Base-by-base conservation (phyloP, 108 stramenopile genomes). In the Pseudonitzschia multistriata region DNA sequence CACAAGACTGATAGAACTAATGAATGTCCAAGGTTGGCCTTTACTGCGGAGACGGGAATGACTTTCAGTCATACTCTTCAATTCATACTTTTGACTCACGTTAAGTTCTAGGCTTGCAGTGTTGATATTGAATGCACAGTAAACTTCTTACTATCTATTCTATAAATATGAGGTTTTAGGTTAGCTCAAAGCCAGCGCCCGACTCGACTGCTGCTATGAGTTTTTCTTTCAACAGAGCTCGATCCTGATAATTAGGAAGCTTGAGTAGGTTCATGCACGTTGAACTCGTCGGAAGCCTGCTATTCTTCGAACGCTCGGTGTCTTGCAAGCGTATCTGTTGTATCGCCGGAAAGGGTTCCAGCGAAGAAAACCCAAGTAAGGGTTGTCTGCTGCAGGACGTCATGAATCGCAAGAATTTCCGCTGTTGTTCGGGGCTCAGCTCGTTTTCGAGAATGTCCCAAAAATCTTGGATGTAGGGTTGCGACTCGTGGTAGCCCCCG, bases 241-340 rank as follows among this genome's bases (percentile, higher is more conserved):
- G 90, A 63, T 50, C 75, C 27, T 78, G 60, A 70, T 99, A 99
- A 61, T 95, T 91, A 11, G 99, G 99, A 3, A 99, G 83, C 76
- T 99, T 99, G 47, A 99, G 80, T 53, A 98, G 77, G 72, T 99
- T 98, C 93, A 98, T 97, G 68, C 99, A 99, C 11, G 99, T 98
- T 8, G 89, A 79, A 45, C 85, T 80, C 1, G 96, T 95, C 11
- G 98, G 97, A 0, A 98, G 83, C n/a, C 87, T 76, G 27, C 79
- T 76, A 30, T 84, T 83, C 66, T 85, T 83, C n/a, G 81, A 83
- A 24, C 63, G 67, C 60, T 93, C 82, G 40, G 70, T 67, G 52
- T 81, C 81, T 3, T 70, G 83, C 29, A 94, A 59, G 7, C 89
- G 88, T 40, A 96, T 97, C 67, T 96, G 88, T 36, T 97, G 96